Evolutionary conservation across 768 basidiomycete genomes (phyloP).

Genomic region (Termitomyces sp.): DNA sequence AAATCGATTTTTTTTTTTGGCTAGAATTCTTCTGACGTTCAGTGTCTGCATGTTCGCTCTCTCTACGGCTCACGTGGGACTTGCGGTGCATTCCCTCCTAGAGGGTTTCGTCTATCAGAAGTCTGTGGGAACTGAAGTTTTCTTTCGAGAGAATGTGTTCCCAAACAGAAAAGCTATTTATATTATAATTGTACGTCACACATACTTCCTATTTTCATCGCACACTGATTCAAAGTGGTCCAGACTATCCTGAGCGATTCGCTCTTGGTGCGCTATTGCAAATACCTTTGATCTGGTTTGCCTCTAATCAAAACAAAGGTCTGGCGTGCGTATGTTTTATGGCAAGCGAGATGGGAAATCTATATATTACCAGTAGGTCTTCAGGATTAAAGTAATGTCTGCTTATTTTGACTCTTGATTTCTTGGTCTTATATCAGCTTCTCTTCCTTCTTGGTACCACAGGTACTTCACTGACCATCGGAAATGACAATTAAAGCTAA

Average conservation of each 20-base stretch:
- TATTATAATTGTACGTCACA: slow-evolving; percentile 19
- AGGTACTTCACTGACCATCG: slow-evolving; percentile 5
- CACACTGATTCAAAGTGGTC: not conserved
- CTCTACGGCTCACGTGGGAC: slow-evolving; percentile 20
- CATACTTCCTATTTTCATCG: not conserved
- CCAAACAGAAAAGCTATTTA: slow-evolving; percentile 22
- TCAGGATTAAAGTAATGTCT: not conserved
- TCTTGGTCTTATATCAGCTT: not conserved
- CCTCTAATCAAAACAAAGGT: slow-evolving; percentile 7
- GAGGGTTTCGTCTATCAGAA: slow-evolving; percentile 20
- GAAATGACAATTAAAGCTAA: not conserved
- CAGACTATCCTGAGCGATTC: slow-evolving; percentile 23
- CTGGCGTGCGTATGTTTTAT: slow-evolving; percentile 23
- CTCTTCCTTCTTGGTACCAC: slow-evolving; percentile 20
- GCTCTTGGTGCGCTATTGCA: slow-evolving; percentile 13
- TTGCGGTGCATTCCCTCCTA: slow-evolving; percentile 19
- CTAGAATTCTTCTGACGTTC: slow-evolving; percentile 16
- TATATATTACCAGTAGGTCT: slow-evolving; percentile 16
- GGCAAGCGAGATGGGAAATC: slow-evolving; percentile 17
- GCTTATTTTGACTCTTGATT: not conserved
- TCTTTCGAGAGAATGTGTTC: slow-evolving; percentile 22
- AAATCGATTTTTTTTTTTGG: not conserved
- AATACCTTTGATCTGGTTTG: not conserved
- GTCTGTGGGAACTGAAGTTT: slow-evolving; percentile 12
- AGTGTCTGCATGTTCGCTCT: slow-evolving; percentile 21